Conservation (phyloP, 257 asterid genomes). For the Forsythia viridissima region DNA sequence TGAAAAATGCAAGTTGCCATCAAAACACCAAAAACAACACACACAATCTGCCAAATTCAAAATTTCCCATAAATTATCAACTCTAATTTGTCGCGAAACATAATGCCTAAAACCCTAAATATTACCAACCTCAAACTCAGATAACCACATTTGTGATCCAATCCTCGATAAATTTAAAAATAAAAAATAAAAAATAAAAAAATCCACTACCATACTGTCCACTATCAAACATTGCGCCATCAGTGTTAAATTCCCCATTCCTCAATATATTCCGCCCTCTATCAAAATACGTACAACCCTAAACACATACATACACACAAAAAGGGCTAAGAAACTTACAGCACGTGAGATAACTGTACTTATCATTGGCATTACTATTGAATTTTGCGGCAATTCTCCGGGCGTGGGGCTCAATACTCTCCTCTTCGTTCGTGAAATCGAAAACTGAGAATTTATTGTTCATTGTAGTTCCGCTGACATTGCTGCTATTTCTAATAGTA, state of each 20-base stretch:
- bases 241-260: background rate
- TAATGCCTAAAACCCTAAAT: background rate
- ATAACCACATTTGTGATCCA: background rate
- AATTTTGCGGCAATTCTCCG: slow-evolving; percentile 37
- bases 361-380: slow-evolving; percentile 35
- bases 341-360: slow-evolving; percentile 48
- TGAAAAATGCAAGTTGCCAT: background rate
- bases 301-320: background rate
- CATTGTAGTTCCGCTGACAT: slow-evolving; percentile 21
- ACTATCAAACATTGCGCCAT: slow-evolving; percentile 13
- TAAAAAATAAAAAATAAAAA: background rate
- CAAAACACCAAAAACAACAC: background rate
- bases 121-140: slow-evolving; percentile 8
- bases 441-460: slow-evolving; percentile 38
- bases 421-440: slow-evolving; percentile 56
- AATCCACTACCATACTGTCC: background rate
- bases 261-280: background rate
- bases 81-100: background rate
- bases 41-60: background rate
- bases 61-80: background rate
- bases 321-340: slow-evolving; percentile 46
- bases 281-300: background rate
- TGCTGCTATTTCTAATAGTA: slow-evolving; percentile 7
- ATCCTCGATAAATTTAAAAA: background rate
- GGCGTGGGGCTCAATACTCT: slow-evolving; percentile 39